These are phyloP conservation scores for Sclerotinia sclerotiorum DNA, from an alignment of 2,329 filamentous ascomycete genomes.

Conservation along the genomic window DNA sequence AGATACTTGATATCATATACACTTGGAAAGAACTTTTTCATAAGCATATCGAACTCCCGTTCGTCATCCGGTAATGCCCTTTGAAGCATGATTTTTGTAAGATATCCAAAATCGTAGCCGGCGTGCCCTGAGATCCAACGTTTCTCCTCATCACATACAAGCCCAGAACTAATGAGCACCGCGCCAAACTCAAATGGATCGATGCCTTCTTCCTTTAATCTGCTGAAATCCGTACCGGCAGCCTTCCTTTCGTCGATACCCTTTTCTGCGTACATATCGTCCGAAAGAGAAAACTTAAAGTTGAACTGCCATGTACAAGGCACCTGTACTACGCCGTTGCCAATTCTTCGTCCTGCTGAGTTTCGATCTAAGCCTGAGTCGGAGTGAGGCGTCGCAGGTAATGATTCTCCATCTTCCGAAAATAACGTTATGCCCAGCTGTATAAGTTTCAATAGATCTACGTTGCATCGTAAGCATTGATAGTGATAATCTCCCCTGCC, in stretches of 20 bases:
- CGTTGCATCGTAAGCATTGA: constrained; percentile 94
- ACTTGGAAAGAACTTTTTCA: constrained; percentile 89
- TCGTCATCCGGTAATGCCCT: constrained; percentile 84
- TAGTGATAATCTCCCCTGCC: constrained; percentile 99
- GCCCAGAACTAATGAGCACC: constrained; percentile 84
- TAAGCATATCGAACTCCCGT: constrained; percentile 80
- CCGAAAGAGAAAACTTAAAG: constrained; percentile 90
- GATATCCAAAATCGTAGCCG: constrained; percentile 96
- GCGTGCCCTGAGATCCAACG: constrained; percentile 98
- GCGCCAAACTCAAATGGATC: constrained; percentile 86
- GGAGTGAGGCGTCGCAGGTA: constrained; percentile 59
- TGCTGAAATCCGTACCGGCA: constrained; percentile 87
- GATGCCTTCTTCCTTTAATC: constrained; percentile 84
- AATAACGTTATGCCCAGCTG: constrained; percentile 95
- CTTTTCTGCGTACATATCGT: constrained; percentile 97
- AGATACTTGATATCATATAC: constrained; percentile 97
- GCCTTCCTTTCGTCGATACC: constrained; percentile 89
- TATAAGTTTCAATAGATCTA: constrained; percentile 96
- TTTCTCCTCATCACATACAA: constrained; percentile 83
- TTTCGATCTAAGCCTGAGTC: constrained; percentile 46
- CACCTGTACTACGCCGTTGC: constrained; percentile 52
- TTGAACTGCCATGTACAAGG: constrained; percentile 99
- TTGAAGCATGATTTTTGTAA: constrained; percentile 89
- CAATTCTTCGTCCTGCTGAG: constrained; percentile 46
- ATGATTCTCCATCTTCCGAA: constrained; percentile 83